Evolutionary conservation across 768 basidiomycete species (phyloP), one percentile per base, ranked within the genome.

Genomic region (Russula griseocarnosa): DNA sequence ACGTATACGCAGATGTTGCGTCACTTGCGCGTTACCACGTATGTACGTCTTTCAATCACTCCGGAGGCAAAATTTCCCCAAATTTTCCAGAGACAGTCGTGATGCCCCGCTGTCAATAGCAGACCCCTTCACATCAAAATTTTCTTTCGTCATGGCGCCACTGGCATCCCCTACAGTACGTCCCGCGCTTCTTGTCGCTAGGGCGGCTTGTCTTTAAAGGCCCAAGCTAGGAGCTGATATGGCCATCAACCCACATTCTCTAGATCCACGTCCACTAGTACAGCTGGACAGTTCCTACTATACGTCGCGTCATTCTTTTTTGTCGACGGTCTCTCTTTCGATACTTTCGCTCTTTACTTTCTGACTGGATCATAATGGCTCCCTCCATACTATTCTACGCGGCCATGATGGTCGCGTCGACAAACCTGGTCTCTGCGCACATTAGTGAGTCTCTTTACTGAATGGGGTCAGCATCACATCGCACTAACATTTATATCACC

Each of bases 391-490:
- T 34, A 40, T 16, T 40, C 22, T 44, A 34, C 14, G 42, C 34
- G 26, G 49, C 49, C 36, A n/a, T 54, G 38, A 11, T 34, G 26
- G 14, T 57, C 30, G 60, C 64, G 3, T n/a, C 44, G 32, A 20
- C 60, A 5, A 32, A 50, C 34, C 53, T 16, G 28, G 64, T 52
- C 44, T 61, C 49, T 28, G 64, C 59, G 28, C 64, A 65, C 24
- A 6, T 18, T n/a, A 0, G 64, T 65, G 22, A 5, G 64, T 11
- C 16, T 20, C 20, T 20, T 65, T 20, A 0, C 16, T 6, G 32
- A 44, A 24, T 24, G 28, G 14, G 7, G 5, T 5, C n/a, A n/a
- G 28, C 3, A 47, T 47, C 24, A 5, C 28, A 28, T 32, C n/a
- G 14, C 8, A 11, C 46, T 60, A 13, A 65, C 34, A 36, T 34